Evolutionary conservation across 2,329 filamentous ascomycete genomes (phyloP).

Genomic region (Ceratocystis ficicola): DNA sequence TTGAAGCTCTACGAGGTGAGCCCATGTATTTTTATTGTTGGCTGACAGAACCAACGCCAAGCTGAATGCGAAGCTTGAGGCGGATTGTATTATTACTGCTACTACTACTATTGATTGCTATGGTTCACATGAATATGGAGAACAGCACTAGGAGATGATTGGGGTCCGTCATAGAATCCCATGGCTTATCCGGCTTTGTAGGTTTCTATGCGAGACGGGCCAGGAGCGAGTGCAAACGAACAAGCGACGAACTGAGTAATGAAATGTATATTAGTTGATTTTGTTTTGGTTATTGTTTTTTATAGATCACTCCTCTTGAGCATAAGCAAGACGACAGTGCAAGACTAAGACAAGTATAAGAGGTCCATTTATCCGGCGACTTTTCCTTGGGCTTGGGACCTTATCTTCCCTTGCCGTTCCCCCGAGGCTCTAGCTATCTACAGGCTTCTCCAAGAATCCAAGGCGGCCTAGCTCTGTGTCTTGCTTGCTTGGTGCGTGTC

Average conservation of each 20-base stretch:
- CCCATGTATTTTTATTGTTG: neutral
- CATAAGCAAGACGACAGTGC: too few relatives aligned
- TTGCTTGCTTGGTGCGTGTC: neutral
- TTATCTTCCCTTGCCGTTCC: neutral
- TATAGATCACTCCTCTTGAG: neutral
- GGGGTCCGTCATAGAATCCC: neutral
- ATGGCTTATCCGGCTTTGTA: neutral
- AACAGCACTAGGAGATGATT: neutral
- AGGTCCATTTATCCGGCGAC: constrained; percentile 1
- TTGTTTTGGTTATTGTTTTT: neutral
- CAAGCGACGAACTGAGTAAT: neutral
- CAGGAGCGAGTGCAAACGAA: neutral
- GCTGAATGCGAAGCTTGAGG: neutral
- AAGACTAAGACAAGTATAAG: neutral
- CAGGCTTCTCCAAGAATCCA: neutral
- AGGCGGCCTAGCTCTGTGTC: neutral
- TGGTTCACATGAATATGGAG: neutral
- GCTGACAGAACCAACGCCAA: neutral
- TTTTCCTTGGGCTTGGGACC: neutral
- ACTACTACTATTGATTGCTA: neutral
- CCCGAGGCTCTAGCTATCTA: neutral
- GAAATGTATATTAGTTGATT: neutral
- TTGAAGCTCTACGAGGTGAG: neutral
- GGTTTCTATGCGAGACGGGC: neutral
- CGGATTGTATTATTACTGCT: neutral